Conservation (phyloP, 2,329 filamentous ascomycete genomes). For the Myriosclerotinia duriaeana region DNA sequence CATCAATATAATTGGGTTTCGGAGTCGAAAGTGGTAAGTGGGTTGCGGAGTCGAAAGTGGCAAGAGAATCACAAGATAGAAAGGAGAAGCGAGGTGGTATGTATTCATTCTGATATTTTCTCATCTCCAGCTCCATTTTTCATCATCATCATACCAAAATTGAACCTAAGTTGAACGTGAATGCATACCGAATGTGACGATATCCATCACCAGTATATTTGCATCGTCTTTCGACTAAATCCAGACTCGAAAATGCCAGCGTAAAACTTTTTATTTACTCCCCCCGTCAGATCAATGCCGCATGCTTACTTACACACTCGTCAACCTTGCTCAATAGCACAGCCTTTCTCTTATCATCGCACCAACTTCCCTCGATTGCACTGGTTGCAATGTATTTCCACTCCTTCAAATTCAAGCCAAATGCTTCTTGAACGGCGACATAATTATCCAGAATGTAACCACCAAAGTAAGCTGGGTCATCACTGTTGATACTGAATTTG, state of each 20-base stretch:
- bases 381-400: conserved; percentile 64
- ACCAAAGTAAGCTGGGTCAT: conserved; percentile 60
- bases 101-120: neutral
- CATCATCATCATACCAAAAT: neutral
- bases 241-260: neutral
- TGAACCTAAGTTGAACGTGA: neutral
- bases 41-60: too few relatives aligned
- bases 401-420: conserved; percentile 60
- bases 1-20: neutral
- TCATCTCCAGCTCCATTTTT: neutral
- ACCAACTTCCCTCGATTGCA: conserved; percentile 69
- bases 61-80: neutral
- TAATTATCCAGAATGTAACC: conserved; percentile 75
- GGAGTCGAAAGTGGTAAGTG: too few relatives aligned
- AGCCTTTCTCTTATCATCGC: conserved; percentile 59
- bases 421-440: conserved; percentile 71
- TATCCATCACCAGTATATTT: conserved; percentile 4
- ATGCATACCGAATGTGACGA: neutral
- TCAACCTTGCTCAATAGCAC: conserved; percentile 53
- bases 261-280: neutral
- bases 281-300: conserved; percentile 1
- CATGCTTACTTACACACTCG: conserved; percentile 39
- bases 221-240: neutral
- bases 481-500: conserved; percentile 50
- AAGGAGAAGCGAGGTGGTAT: conserved; percentile 1